Conservation (phyloP, 305 asterid species). For the Solanum hybrid region DNA sequence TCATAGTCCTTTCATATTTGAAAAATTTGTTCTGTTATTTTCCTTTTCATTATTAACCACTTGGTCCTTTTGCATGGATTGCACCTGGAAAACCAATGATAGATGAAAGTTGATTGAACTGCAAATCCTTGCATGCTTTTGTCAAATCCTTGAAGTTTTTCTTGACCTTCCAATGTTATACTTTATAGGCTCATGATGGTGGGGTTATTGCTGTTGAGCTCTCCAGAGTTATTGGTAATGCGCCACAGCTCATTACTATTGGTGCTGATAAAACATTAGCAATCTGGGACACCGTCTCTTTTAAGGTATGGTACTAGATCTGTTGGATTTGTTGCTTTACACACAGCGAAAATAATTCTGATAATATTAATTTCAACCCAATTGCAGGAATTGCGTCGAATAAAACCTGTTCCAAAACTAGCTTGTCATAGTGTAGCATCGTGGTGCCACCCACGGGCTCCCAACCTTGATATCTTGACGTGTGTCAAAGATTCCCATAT, state of each 20-base stretch:
- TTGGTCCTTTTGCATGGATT: neutral
- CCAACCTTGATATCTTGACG: conserved; percentile 93
- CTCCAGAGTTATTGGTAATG: conserved; percentile 77
- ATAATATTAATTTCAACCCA: neutral
- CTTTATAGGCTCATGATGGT: conserved; percentile 80
- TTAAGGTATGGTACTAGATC: conserved; percentile 39
- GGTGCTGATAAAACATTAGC: conserved; percentile 85
- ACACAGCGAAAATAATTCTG: neutral
- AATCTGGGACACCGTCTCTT: conserved; percentile 80
- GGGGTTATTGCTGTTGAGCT: conserved; percentile 93
- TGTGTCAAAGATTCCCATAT: conserved; percentile 98
- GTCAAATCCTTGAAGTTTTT: neutral
- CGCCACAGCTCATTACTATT: conserved; percentile 88
- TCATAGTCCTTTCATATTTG: neutral
- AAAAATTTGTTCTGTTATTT: neutral
- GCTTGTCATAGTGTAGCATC: conserved; percentile 99
- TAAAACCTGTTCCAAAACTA: conserved; percentile 91
- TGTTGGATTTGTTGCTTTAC: neutral
- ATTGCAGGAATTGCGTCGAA: conserved; percentile 62
- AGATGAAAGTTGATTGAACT: conserved; percentile 2
- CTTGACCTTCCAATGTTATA: neutral
- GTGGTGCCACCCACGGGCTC: conserved; percentile 99
- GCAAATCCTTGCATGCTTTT: neutral
- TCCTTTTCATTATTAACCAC: neutral
- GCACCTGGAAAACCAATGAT: neutral